Conservation (phyloP, 2,329 filamentous ascomycete species). For the Trichoderma atrobrunneum region DNA sequence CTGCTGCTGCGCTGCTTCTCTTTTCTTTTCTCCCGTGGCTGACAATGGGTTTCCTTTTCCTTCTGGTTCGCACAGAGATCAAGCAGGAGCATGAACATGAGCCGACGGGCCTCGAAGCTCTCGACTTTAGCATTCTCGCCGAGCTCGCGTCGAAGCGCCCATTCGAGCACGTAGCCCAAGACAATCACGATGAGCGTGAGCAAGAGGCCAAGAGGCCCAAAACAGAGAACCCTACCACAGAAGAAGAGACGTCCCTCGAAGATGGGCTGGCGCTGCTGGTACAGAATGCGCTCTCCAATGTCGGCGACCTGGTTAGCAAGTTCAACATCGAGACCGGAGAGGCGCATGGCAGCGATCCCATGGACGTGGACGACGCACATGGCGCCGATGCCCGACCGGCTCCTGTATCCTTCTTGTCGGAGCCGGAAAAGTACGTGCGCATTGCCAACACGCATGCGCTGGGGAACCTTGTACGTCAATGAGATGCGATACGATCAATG, state of each 20-base stretch:
- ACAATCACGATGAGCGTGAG: conserved; percentile 26
- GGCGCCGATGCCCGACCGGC: conserved; percentile 31
- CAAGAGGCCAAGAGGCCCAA: conserved; percentile 37
- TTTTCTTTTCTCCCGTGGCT: not conserved
- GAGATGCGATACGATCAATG: not conserved
- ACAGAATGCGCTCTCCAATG: conserved; percentile 41
- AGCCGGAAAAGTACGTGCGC: conserved; percentile 39
- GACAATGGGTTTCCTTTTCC: not conserved
- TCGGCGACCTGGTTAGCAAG: conserved; percentile 37
- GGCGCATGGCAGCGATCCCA: conserved; percentile 31
- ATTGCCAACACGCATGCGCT: conserved; percentile 39
- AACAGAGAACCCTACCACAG: conserved; percentile 27
- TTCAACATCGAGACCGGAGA: conserved; percentile 28
- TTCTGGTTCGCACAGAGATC: conserved; percentile 30
- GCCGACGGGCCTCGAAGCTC: conserved; percentile 30
- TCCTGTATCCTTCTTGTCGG: conserved; percentile 33
- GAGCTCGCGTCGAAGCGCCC: conserved; percentile 39
- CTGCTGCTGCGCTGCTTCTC: not conserved
- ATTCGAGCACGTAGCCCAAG: conserved; percentile 31
- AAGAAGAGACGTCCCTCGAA: conserved; percentile 32
- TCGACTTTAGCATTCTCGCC: conserved; percentile 36
- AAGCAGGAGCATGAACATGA: conserved; percentile 40
- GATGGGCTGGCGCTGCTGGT: conserved; percentile 39
- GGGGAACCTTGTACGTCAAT: conserved; percentile 40
- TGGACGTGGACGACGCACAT: conserved; percentile 34